Base-by-base conservation (phyloP, 2,329 filamentous ascomycete species). In the Helotiales sp. region DNA sequence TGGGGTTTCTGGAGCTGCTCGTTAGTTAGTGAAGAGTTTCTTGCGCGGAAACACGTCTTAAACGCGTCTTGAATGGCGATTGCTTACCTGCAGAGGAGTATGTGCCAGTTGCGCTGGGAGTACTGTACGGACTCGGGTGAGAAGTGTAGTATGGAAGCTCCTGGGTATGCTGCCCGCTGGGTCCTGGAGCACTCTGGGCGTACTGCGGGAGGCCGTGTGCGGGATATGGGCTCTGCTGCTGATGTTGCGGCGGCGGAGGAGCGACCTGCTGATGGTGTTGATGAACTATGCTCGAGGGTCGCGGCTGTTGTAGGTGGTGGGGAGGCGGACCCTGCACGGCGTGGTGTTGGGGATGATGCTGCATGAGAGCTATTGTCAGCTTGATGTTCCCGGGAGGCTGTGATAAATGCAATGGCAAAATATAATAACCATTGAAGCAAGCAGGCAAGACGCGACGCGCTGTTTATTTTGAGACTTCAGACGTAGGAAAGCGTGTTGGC, bases 51-150 rank as follows among this genome's bases (percentile, higher is more conserved):
- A 63, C n/a, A n/a, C n/a, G n/a, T n/a, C n/a, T n/a, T n/a, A 58
- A 52, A 62, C 58, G 60, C 60, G 61, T 61, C 42, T 4, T 31
- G 57, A 53, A 38, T 38, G 30, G 50, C 49, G 61, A 38, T 31
- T 57, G 44, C 67, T 81, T 77, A 95, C 91, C 90, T 79, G 90
- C 89, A 72, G 91, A 91, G 63, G 90, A 87, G 76, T 96, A 96
- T 77, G 89, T 89, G 75, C 88, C 90, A 55, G 89, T 86, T 60
- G 88, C 85, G 76, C 88, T 91, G 66, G 90, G 87, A 55, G 90
- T 88, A 76, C 88, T 92, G 78, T 96, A 96, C 10, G 90, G 85
- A 72, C 87, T 91, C 63, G 89, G 84, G 71, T 95, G 90, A 58
- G 88, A 84, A 71, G 89, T 86, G 75, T 93, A 96, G 75, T 93